A percentile compares a stretch with the other conserved stretches of the same genome.
phyloP scores from a whole-genome alignment of 208 protist genomes.

The Crithidia brevicula region DNA sequence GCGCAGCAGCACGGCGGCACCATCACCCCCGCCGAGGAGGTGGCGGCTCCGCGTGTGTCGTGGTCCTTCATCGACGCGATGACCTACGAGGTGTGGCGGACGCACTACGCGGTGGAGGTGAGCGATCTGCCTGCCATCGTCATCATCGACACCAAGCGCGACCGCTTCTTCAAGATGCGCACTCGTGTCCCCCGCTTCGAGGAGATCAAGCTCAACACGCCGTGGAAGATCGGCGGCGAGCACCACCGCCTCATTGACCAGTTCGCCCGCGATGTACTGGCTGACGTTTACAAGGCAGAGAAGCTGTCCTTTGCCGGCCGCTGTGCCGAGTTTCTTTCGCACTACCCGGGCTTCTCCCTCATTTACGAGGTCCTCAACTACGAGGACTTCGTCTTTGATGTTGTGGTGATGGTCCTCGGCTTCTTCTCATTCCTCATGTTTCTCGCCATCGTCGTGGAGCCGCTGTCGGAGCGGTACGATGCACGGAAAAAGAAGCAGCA shows the following conservation, averaged over 20 bases:
- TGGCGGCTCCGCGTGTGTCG: constrained; percentile 39
- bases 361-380: constrained; percentile 66
- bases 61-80: constrained; percentile 67
- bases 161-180: constrained; percentile 71
- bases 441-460: constrained; percentile 64
- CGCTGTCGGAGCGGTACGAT: constrained; percentile 46
- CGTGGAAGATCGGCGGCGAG: constrained; percentile 67
- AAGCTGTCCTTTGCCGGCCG: constrained; percentile 61
- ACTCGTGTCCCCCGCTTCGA: constrained; percentile 65
- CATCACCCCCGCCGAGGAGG: constrained; percentile 35
- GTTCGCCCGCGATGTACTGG: constrained; percentile 67
- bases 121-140: constrained; percentile 76
- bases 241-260: constrained; percentile 59
- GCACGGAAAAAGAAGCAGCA: constrained; percentile 33
- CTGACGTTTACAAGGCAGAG: constrained; percentile 52
- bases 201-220: constrained; percentile 58
- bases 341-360: constrained; percentile 43
- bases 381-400: constrained; percentile 76
- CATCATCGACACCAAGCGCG: constrained; percentile 72
- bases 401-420: constrained; percentile 47
- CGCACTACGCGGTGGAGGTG: constrained; percentile 58
- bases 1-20: constrained; percentile 10
- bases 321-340: constrained; percentile 61
- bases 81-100: constrained; percentile 53
- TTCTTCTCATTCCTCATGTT: constrained; percentile 74